Evolutionary conservation across 768 basidiomycete species (phyloP).

Genomic region (Boletus insuetus): DNA sequence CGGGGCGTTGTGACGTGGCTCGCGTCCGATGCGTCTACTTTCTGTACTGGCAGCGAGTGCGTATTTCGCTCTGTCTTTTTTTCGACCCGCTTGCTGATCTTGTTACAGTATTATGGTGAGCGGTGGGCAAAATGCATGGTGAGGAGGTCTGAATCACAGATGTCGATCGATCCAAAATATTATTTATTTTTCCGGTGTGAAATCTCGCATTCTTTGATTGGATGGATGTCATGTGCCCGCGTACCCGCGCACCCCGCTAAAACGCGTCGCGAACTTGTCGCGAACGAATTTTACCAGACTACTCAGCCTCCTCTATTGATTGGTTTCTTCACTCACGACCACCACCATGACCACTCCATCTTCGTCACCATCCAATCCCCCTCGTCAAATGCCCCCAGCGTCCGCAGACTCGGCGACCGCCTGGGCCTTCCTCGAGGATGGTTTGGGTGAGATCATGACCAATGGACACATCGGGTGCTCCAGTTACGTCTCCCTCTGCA

Average conservation of each 20-base stretch:
- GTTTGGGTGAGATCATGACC: constrained; percentile 88
- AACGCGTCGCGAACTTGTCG: too few species aligned
- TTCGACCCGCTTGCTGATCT: too few species aligned
- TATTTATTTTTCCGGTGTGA: too few species aligned
- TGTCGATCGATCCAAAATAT: too few species aligned
- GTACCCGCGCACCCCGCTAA: too few species aligned
- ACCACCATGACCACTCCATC: constrained; percentile 34
- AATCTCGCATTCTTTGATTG: too few species aligned
- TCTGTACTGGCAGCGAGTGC: constrained; percentile 81
- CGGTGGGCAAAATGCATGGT: too few species aligned
- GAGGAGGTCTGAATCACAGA: too few species aligned
- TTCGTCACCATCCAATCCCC: constrained; percentile 30
- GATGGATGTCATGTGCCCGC: too few species aligned
- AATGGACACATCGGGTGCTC: constrained; percentile 87
- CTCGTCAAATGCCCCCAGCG: constrained; percentile 59
- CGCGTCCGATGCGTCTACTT: constrained; percentile 71
- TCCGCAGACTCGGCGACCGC: constrained; percentile 74
- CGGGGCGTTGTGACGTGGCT: constrained; percentile 72
- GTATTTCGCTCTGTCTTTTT: constrained; percentile 28
- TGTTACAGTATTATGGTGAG: too few species aligned
- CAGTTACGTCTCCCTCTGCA: constrained; percentile 85
- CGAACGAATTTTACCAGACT: too few species aligned
- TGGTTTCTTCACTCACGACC: constrained; percentile 25
- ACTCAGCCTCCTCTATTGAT: constrained; percentile 8
- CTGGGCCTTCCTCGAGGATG: constrained; percentile 85